Conservation (phyloP, 495 filamentous ascomycete species). For the Hapsidospora chrysogenum region DNA sequence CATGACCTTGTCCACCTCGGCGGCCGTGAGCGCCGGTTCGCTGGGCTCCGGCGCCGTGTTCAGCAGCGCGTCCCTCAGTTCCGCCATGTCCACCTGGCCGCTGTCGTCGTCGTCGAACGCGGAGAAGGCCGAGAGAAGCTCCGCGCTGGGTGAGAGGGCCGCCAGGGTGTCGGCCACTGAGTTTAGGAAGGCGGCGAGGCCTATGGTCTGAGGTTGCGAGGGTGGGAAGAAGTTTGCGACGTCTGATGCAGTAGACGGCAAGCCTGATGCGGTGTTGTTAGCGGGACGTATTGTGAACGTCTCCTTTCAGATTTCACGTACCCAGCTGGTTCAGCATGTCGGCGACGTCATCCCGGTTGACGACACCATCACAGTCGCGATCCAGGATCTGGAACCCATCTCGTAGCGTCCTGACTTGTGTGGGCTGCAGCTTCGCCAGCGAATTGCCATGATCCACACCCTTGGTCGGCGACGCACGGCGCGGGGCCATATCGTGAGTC, state of each 20-base stretch:
- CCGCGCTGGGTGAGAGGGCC: constrained; percentile 51
- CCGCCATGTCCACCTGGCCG: constrained; percentile 72
- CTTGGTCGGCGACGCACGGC: too few species aligned
- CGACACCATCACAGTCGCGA: constrained; percentile 56
- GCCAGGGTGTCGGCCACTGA: constrained; percentile 56
- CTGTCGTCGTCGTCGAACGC: constrained; percentile 95
- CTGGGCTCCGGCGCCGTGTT: constrained; percentile 65
- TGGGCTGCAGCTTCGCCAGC: constrained; percentile 43
- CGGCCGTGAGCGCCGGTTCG: constrained; percentile 45
- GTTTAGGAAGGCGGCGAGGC: constrained; percentile 69
- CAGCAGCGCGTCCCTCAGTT: constrained; percentile 67
- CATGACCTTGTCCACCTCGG: constrained; percentile 70
- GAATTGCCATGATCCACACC: constrained; percentile 27
- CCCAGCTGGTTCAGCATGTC: constrained; percentile 69
- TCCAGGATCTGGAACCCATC: constrained; percentile 82
- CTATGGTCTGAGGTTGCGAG: constrained; percentile 47
- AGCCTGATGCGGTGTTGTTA: constrained; percentile 19
- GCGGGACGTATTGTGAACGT: not conserved
- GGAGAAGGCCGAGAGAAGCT: constrained; percentile 72
- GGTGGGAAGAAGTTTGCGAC: constrained; percentile 64
- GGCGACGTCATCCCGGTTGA: constrained; percentile 60
- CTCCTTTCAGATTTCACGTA: constrained; percentile 12
- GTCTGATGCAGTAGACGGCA: constrained; percentile 35
- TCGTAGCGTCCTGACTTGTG: constrained; percentile 57
- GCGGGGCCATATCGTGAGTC: too few species aligned